Evolutionary conservation across 257 asterid species (phyloP), one percentile per base, ranked within the genome.

Genomic region (Cinchona pubescens): DNA sequence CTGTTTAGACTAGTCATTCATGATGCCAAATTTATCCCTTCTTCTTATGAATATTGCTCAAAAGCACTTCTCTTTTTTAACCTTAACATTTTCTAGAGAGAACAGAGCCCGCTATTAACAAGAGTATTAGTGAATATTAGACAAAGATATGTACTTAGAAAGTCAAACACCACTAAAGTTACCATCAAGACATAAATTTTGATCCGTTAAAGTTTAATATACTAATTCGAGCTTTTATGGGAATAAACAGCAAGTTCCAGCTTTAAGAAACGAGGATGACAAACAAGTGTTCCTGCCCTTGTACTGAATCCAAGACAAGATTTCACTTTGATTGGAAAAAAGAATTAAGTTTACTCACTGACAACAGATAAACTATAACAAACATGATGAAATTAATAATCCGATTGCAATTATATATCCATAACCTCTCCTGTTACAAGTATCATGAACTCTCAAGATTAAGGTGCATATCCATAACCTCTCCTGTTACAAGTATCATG

Each of bases 351-450:
- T 25, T 10, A 21, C 6, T 15, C 6, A 16, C 30, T n/a, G 8
- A 25, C 34, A n/a, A 8, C 56, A 68, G 60, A 68, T 32, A 48
- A n/a, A 43, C 29, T 25, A 42, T 37, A 48, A 34, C 35, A 35
- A 65, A 65, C 11, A 32, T 2, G 34, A 49, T 27, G 30, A 8
- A 35, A 65, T 7, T 5, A 40, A 7, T 70, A 18, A 16, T 5
- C 14, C 38, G 2, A 25, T 11, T 23, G 34, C 16, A 14, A 8
- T 29, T 60, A 3, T 25, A 23, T 51, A 67, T 67, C 66, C 53
- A 23, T 35, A 71, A 71, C 32, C 75, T 71, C 38, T 29, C 59
- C 67, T 51, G 46, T n/a, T 66, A 75, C 72, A 35, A 75, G 62
- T 25, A 72, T 27, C 37, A 43, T 35, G 42, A 15, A 59, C 32